These are phyloP conservation scores for Schwanniomyces etchellsii DNA, from an alignment of 1,139 yeast species.

Conservation along the genomic window DNA sequence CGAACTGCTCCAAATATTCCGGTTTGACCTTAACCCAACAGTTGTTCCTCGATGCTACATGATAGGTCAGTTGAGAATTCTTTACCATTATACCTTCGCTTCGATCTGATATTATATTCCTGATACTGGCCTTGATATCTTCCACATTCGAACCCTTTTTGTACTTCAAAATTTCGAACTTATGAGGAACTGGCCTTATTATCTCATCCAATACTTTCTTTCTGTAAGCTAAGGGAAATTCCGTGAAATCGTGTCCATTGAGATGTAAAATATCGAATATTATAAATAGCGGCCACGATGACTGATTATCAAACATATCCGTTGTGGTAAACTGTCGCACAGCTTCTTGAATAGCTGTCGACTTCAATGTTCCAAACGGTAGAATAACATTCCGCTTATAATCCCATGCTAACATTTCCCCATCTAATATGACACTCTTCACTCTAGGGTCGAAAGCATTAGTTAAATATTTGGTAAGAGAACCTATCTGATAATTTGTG, in stretches of 20 bases:
- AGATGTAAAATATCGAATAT: constrained; percentile 69
- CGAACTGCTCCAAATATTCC: constrained; percentile 79
- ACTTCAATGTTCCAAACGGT: constrained; percentile 77
- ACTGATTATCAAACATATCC: constrained; percentile 31
- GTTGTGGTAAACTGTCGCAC: constrained; percentile 36
- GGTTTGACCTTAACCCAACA: constrained; percentile 89
- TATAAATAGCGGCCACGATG: constrained; percentile 55
- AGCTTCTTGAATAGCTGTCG: constrained; percentile 58
- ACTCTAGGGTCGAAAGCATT: constrained; percentile 39
- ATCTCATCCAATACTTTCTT: constrained; percentile 46
- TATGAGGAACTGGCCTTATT: constrained; percentile 41
- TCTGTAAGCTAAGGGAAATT: constrained; percentile 50
- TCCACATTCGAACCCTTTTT: constrained; percentile 37
- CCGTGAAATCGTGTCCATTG: constrained; percentile 59
- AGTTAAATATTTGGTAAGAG: constrained; percentile 52
- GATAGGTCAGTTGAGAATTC: constrained; percentile 53
- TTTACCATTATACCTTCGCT: constrained; percentile 86
- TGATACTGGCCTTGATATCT: constrained; percentile 54
- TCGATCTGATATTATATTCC: constrained; percentile 52
- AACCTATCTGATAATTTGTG: constrained; percentile 48
- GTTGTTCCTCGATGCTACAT: constrained; percentile 51
- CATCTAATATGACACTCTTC: constrained; percentile 64
- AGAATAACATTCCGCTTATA: constrained; percentile 49
- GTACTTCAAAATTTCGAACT: constrained; percentile 52
- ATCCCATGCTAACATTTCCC: constrained; percentile 93